phyloP scores from a whole-genome alignment of 352 stramenopile genomes.

The Phytophthora niederhauseri region DNA sequence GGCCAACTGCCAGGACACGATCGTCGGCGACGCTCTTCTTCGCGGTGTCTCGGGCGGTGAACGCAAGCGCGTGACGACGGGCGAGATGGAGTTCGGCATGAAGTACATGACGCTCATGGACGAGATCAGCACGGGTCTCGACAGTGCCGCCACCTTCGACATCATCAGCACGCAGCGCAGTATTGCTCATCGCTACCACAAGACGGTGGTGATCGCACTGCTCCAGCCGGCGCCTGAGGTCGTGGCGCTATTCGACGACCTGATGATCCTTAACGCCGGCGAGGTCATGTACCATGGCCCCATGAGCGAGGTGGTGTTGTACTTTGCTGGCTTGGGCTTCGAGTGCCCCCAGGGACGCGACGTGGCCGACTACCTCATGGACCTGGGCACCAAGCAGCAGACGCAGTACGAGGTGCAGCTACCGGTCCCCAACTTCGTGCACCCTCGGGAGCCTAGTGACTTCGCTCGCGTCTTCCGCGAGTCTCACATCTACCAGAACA shows the following conservation, averaged over 20 bases:
- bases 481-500: constrained; percentile 42
- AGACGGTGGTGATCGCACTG: constrained; percentile 71
- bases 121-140: constrained; percentile 93
- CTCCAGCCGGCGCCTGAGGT: constrained; percentile 72
- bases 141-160: constrained; percentile 64
- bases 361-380: constrained; percentile 68
- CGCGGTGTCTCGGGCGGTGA: constrained; percentile 75
- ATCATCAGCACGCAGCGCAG: constrained; percentile 39
- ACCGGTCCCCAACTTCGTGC: constrained; percentile 4
- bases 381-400: constrained; percentile 50
- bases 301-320: constrained; percentile 25
- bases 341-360: constrained; percentile 23
- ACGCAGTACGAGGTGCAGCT: constrained; percentile 18
- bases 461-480: constrained; percentile 50
- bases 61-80: constrained; percentile 55
- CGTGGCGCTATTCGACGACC: constrained; percentile 52
- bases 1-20: constrained; percentile 56
- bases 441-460: constrained; percentile 36
- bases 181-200: constrained; percentile 34
- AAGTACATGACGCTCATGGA: constrained; percentile 84
- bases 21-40: constrained; percentile 61
- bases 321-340: constrained; percentile 37
- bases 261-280: constrained; percentile 47
- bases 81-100: constrained; percentile 76
- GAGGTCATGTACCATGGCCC: constrained; percentile 45